phyloP scores from a whole-genome alignment of 805 yeast genomes.

The Tetrapisispora nanseiensis region DNA sequence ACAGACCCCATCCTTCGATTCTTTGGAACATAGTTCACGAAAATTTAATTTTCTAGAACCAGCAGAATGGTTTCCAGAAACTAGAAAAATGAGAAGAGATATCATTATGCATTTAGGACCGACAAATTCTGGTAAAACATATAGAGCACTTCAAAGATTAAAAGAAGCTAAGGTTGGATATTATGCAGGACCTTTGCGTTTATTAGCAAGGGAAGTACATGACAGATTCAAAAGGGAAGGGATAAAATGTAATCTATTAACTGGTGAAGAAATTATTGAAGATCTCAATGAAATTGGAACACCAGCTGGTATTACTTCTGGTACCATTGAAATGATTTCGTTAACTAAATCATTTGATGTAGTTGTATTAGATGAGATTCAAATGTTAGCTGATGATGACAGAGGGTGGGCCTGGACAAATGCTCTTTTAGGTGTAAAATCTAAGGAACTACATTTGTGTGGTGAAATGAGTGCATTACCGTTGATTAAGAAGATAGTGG shows the following conservation, averaged over 20 bases:
- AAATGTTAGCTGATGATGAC: slow-evolving; percentile 71
- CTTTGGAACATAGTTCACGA: background rate
- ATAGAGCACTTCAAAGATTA: slow-evolving; percentile 63
- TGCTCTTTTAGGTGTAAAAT: slow-evolving; percentile 77
- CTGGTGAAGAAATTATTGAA: slow-evolving; percentile 90
- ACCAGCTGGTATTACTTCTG: slow-evolving; percentile 67
- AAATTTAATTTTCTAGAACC: slow-evolving; percentile 46
- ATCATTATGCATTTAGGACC: slow-evolving; percentile 95
- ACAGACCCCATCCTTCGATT: slow-evolving; percentile 10
- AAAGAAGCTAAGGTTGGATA: slow-evolving; percentile 63
- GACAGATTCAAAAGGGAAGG: slow-evolving; percentile 65
- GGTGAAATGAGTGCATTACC: slow-evolving; percentile 87
- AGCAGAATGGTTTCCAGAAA: slow-evolving; percentile 74
- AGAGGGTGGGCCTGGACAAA: slow-evolving; percentile 95
- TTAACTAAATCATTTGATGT: slow-evolving; percentile 59
- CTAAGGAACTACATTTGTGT: slow-evolving; percentile 82
- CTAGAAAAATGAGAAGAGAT: slow-evolving; percentile 68
- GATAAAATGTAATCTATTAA: slow-evolving; percentile 67
- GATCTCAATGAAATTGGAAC: slow-evolving; percentile 61
- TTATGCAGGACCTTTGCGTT: slow-evolving; percentile 88
- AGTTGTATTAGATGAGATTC: slow-evolving; percentile 91
- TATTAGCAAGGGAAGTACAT: slow-evolving; percentile 84
- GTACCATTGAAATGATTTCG: slow-evolving; percentile 93
- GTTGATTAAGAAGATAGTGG: slow-evolving; percentile 46
- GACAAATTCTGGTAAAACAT: slow-evolving; percentile 92